phyloP scores from a whole-genome alignment of 345 rosid species.

The Xanthoceras sorbifolium region DNA sequence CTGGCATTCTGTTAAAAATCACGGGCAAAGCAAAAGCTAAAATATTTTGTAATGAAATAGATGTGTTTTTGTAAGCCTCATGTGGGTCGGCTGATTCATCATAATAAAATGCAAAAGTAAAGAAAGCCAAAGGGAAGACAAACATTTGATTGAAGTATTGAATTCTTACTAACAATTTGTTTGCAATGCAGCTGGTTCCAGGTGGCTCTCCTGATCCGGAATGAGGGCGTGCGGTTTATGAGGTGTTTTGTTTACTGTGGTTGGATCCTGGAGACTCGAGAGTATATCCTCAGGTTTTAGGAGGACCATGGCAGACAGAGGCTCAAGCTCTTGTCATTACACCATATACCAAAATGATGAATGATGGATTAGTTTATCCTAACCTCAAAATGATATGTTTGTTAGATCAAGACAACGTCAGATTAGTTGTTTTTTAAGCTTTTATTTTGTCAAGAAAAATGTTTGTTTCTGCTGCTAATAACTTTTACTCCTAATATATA shows the following conservation, averaged over 20 bases:
- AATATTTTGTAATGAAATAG: too few species aligned
- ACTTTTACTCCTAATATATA: too few species aligned
- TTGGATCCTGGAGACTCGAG: neutral
- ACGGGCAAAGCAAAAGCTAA: too few species aligned
- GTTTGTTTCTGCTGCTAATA: neutral
- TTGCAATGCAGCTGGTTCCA: conserved; percentile 79
- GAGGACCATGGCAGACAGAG: neutral
- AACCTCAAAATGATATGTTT: neutral
- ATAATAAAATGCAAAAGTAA: too few species aligned
- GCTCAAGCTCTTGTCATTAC: neutral
- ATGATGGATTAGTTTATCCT: conserved; percentile 2
- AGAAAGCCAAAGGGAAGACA: too few species aligned
- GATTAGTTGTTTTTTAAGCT: neutral
- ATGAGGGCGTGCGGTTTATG: conserved; percentile 5
- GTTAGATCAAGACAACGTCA: neutral
- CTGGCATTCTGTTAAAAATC: conserved; percentile 1
- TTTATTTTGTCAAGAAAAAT: neutral
- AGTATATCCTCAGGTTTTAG: conserved; percentile 6
- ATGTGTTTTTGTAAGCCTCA: neutral
- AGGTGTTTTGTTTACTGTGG: neutral
- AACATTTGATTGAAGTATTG: neutral
- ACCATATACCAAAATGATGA: neutral
- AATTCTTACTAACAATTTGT: conserved; percentile 20
- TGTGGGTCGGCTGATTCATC: neutral
- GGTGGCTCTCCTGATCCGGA: conserved; percentile 83